Evolutionary conservation across 2,329 filamentous ascomycete genomes (phyloP), one percentile per base, ranked within the genome.

Genomic region (Calonectria pseudoreteaudii): DNA sequence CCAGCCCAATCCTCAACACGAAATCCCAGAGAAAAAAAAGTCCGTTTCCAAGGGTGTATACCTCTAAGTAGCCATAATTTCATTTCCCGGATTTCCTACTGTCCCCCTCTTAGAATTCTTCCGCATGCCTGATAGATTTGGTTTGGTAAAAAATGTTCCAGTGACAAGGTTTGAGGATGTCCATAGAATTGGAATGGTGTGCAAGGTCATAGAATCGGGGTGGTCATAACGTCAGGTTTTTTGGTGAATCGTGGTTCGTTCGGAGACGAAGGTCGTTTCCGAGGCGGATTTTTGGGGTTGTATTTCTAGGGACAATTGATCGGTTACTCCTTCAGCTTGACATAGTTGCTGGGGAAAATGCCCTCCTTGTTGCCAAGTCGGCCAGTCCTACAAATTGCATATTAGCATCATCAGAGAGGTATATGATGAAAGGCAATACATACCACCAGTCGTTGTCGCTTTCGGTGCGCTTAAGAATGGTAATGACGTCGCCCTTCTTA

Each of bases 401-500:
- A 34, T 75, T 66, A 74, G 66, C 20, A 50, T 49, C 16, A 9
- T 49, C 16, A 9, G 16, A 16, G 3, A n/a, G 18, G 8, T 49
- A 26, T 31, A 26, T n/a, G 50, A 18, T 20, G 34, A n/a, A 34
- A 31, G 20, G 4, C 30, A 8, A 60, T 72, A 90, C 91, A 79
- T 88, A 94, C 92, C 96, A 98, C 96, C 96, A 98, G 84, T 98
- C 96, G 71, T 95, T 96, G 72, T 95, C 94, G 79, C 94, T 98
- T 6, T 98, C 95, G 7, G 96, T 98, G 85, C 94, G 94, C 88
- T 99, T 98, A 71, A 98, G 84, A 72, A 99, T 95, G 1, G 95
- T 98, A 77, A 99, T 98, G 71, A 98, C 85, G 36, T 99, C 97
- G 26, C 97, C 97, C 89, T 99, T 99, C 87, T 98, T 98, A 86